Base-by-base conservation (phyloP, 2,329 filamentous ascomycete genomes). In the Rasamsonia emersonii region DNA sequence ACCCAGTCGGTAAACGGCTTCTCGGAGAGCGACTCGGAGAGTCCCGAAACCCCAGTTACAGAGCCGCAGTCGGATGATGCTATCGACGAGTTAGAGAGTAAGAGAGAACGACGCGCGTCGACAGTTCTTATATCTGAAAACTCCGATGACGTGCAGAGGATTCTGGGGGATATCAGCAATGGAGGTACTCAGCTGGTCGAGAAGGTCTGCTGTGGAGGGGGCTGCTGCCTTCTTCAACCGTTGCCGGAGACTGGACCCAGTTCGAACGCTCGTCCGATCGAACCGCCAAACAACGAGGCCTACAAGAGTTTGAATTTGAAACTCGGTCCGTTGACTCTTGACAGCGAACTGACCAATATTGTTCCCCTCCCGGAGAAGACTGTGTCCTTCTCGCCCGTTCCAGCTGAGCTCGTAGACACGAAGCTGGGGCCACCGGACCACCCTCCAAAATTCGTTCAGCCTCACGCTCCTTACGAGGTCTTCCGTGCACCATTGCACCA, bases 391-490 rank as follows among this genome's bases (percentile, higher is more conserved):
- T 55, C 38, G 50, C 58, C 20, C 37, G 51, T 63, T 10, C 47
- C 55, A 38, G 40, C 54, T 49, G 54, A 53, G 3, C 48, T 51
- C 4, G 42, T 52, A 15, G 44, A 54, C 36, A 44, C 58, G 36
- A 36, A 50, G 21, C 32, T 58, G 11, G 59, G 53, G 3, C 58
- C 63, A 9, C 45, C 59, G 32, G 59, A 66, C 30, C 81, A 89
- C 52, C 89, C 91, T 11, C 91, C 91, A 5, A 71, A 70, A 37
- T 98, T 88, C 50, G 88, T 98, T 33, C 86, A 94, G 55, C 91
- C 91, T 16, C 91, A 98, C 56, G 86, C 86, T 35, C 91, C 91
- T 0, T 91, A 93, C 60, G 72, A 89, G 44, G 86, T 96, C 39
- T 93, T 83, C 60, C 82, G 86, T 1, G 88, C 89, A n/a, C 85